Evolutionary conservation across 768 basidiomycete species (phyloP).

Genomic region (Crassisporium funariophilum): DNA sequence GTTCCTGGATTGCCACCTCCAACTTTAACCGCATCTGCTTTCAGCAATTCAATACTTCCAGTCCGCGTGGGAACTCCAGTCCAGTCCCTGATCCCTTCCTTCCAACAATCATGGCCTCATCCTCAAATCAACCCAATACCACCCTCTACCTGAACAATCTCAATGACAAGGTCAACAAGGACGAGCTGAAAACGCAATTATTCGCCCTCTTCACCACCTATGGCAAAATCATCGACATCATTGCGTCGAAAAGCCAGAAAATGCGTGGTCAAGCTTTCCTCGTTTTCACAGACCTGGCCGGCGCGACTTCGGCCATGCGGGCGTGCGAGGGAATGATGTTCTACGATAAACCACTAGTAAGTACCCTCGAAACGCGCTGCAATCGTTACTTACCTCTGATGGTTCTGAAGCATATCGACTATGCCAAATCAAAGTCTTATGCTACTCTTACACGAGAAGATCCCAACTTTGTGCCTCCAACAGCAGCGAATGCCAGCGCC

Average conservation of each 20-base stretch:
- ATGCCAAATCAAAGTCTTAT: slow-evolving; percentile 88
- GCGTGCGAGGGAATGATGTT: slow-evolving; percentile 92
- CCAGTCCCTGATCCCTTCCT: slow-evolving; percentile 11
- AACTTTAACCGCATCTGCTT: slow-evolving; percentile 12
- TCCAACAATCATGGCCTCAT: slow-evolving; percentile 42
- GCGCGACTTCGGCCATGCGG: slow-evolving; percentile 90
- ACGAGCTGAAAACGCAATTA: slow-evolving; percentile 81
- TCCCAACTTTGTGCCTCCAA: slow-evolving; percentile 77
- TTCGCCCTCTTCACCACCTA: slow-evolving; percentile 91
- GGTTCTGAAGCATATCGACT: slow-evolving; percentile 74
- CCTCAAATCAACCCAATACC: slow-evolving; percentile 73
- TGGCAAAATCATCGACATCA: slow-evolving; percentile 91
- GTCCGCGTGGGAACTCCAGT: slow-evolving; percentile 27
- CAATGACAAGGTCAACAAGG: slow-evolving; percentile 90
- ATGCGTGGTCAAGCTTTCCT: slow-evolving; percentile 96
- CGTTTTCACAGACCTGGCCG: slow-evolving; percentile 89
- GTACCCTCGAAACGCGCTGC: slow-evolving; percentile 28
- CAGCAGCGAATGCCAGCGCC: slow-evolving; percentile 59
- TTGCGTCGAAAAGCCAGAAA: slow-evolving; percentile 82
- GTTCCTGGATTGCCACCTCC: slow-evolving; percentile 12
- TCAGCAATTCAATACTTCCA: slow-evolving; percentile 2
- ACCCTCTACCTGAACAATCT: slow-evolving; percentile 94
- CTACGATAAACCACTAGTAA: slow-evolving; percentile 90
- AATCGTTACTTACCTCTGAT: slow-evolving; percentile 8
- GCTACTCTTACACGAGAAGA: slow-evolving; percentile 81